phyloP scores from a whole-genome alignment of 1,284 basidiomycete genomes.

The Ustilago curta region DNA sequence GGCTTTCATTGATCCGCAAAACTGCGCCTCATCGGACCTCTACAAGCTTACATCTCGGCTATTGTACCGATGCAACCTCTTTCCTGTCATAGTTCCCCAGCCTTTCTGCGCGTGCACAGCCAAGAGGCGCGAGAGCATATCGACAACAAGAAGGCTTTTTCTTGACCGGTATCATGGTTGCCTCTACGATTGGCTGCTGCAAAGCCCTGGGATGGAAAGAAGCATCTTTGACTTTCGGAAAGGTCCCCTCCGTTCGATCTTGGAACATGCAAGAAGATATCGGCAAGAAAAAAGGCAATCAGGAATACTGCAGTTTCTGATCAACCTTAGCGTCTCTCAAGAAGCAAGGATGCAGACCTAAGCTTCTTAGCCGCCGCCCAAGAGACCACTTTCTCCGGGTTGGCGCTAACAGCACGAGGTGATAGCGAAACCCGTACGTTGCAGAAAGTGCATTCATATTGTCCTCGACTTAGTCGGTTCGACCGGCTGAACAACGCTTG shows the following conservation, averaged over 20 bases:
- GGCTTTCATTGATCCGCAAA: neutral
- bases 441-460: too few relatives aligned
- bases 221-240: neutral
- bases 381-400: too few relatives aligned
- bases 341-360: neutral
- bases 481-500: too few relatives aligned
- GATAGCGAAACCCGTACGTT: too few relatives aligned
- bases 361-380: constrained; percentile 1
- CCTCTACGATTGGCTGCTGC: constrained; percentile 3
- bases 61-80: too few relatives aligned
- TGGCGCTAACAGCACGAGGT: too few relatives aligned
- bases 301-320: too few relatives aligned
- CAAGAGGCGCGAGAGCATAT: too few relatives aligned
- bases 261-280: constrained; percentile 5
- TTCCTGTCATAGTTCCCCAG: too few relatives aligned
- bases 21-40: neutral
- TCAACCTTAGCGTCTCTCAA: neutral
- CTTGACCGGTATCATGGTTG: neutral
- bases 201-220: neutral
- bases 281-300: neutral
- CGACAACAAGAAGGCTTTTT: neutral
- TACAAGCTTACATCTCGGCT: neutral
- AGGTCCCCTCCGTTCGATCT: constrained; percentile 2
- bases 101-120: too few relatives aligned
- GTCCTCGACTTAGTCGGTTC: too few relatives aligned